phyloP scores from a whole-genome alignment of 305 asterid species.

The Stenogyne calaminthoides region DNA sequence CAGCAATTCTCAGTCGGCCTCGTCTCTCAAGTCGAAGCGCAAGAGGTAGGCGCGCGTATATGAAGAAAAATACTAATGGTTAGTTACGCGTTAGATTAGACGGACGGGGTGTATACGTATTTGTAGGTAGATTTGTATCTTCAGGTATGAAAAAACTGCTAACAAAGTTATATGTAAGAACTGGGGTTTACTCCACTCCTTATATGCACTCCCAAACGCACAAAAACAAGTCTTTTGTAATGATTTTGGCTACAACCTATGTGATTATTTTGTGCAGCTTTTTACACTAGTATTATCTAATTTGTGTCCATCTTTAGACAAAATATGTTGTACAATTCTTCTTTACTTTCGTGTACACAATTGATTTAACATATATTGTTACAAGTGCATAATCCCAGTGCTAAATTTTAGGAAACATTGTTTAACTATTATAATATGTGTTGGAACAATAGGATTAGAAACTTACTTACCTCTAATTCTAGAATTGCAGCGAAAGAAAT shows the following conservation, averaged over 20 bases:
- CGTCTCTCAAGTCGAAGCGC: constrained; percentile 88
- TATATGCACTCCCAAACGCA: background rate
- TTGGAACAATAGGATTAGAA: no score
- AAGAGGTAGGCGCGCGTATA: constrained; percentile 47
- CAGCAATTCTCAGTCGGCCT: constrained; percentile 66
- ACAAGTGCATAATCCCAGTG: no score
- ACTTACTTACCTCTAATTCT: no score
- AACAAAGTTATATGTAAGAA: constrained; percentile 14
- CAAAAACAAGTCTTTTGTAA: background rate
- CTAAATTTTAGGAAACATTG: no score
- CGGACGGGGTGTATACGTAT: background rate
- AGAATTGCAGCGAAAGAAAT: no score
- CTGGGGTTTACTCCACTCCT: no score
- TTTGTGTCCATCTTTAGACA: no score
- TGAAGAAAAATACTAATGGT: constrained; percentile 9
- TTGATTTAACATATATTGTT: no score
- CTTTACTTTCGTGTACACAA: no score
- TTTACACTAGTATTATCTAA: background rate
- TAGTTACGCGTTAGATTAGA: constrained; percentile 21
- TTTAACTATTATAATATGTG: no score
- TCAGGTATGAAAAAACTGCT: constrained; percentile 28
- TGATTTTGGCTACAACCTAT: constrained; percentile 1
- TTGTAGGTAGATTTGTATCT: constrained; percentile 26
- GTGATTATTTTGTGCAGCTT: background rate
- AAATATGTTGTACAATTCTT: no score